Evolutionary conservation across 176 grass and related monocot species (phyloP).

Genomic region (Phragmites australis): DNA sequence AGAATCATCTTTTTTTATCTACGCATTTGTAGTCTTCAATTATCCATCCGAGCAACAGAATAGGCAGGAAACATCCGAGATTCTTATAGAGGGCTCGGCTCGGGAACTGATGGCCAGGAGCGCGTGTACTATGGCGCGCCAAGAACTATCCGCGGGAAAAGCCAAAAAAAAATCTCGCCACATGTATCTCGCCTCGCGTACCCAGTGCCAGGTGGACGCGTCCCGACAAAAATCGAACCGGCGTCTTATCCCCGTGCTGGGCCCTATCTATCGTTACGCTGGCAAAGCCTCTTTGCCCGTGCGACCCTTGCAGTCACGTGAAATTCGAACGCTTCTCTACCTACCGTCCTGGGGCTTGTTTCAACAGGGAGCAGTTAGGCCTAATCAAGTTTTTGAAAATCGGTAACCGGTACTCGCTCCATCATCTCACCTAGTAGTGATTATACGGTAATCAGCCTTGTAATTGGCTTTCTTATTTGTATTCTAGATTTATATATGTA

Average conservation of each 20-base stretch:
- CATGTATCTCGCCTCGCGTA: background rate
- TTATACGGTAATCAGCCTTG: too few species aligned
- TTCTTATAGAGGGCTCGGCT: background rate
- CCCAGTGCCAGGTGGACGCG: slow-evolving; percentile 8
- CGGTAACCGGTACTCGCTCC: too few species aligned
- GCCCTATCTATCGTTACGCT: slow-evolving; percentile 19
- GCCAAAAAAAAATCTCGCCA: slow-evolving; percentile 31
- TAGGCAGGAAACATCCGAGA: too few species aligned
- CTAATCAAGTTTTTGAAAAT: too few species aligned
- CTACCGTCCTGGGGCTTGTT: too few species aligned
- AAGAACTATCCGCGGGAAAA: background rate
- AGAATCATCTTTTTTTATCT: too few species aligned
- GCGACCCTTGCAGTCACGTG: background rate
- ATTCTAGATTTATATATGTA: too few species aligned
- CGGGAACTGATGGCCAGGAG: slow-evolving; percentile 31
- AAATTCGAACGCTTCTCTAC: background rate
- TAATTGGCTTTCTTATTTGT: too few species aligned
- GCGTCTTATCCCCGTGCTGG: slow-evolving; percentile 12
- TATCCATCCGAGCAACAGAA: too few species aligned
- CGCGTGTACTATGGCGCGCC: background rate
- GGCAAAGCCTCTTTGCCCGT: background rate
- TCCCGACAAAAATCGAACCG: background rate
- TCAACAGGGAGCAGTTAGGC: too few species aligned
- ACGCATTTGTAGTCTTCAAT: too few species aligned
- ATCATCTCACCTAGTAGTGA: too few species aligned